Percentiles rank a stretch among this genome's conserved stretches.
Evolutionary conservation across 139 green algal genomes (phyloP).

Genomic region (Chlorokybus atmophyticus): DNA sequence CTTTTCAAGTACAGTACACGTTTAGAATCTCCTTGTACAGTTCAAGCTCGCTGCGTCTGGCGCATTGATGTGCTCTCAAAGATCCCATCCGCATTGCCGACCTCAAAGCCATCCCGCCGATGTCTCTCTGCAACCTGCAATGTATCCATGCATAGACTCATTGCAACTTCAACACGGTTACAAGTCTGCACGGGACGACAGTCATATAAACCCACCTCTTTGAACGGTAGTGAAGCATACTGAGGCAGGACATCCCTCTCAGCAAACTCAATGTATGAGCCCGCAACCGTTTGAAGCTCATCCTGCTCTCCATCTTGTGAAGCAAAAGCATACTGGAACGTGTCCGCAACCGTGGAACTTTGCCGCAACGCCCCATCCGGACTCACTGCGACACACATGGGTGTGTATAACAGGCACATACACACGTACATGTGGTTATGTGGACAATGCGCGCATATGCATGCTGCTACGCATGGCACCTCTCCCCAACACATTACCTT

Average conservation of each 20-base stretch:
- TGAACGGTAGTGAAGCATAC: conserved; percentile 22
- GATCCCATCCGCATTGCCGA: conserved; percentile 62
- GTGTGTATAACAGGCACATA: background rate
- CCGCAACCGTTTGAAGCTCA: conserved; percentile 15
- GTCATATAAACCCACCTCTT: conserved; percentile 6
- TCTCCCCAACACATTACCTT: no score
- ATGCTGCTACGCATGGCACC: no score
- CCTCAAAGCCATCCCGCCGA: conserved; percentile 67
- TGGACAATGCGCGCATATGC: conserved; percentile 3
- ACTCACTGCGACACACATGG: conserved; percentile 19
- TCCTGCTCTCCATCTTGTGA: no score
- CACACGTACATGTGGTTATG: background rate
- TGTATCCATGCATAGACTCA: background rate
- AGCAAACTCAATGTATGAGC: conserved; percentile 66
- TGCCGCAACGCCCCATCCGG: conserved; percentile 61
- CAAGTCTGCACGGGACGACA: background rate
- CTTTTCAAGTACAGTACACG: no score
- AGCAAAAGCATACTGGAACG: conserved; percentile 37
- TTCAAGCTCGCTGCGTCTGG: no score
- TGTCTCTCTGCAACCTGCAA: conserved; percentile 39
- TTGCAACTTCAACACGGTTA: background rate
- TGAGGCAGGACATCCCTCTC: conserved; percentile 48
- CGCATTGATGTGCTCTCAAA: conserved; percentile 63
- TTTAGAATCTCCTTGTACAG: no score
- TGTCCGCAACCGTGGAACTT: conserved; percentile 55